Evolutionary conservation across 208 protist species (phyloP).

Genomic region (Tritrichomonas foetus): DNA sequence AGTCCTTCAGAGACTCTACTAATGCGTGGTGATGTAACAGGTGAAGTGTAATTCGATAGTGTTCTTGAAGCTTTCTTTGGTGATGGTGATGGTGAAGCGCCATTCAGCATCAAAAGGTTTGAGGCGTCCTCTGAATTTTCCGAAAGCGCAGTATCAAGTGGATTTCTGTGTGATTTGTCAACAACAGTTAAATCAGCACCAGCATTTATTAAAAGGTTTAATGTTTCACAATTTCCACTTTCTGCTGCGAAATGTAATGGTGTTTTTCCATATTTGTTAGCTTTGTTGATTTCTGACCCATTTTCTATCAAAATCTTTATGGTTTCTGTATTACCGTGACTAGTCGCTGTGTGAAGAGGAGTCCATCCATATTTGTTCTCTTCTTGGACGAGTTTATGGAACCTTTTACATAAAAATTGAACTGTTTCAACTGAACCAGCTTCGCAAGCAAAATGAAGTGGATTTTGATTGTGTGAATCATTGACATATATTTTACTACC

Average conservation of each 20-base stretch:
- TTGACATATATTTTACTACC: neutral
- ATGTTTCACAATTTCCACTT: neutral
- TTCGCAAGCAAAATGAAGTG: too few species aligned
- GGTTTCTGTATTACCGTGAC: neutral
- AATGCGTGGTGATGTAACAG: too few species aligned
- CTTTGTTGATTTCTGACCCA: neutral
- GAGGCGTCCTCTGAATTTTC: too few species aligned
- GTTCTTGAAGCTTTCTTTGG: too few species aligned
- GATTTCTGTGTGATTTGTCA: neutral
- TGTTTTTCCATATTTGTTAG: neutral
- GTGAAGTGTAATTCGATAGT: too few species aligned
- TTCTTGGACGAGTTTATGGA: too few species aligned
- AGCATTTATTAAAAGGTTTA: neutral
- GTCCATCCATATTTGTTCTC: neutral
- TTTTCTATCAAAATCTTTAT: neutral
- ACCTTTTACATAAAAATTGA: too few species aligned
- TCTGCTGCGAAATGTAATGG: neutral
- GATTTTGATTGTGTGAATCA: neutral
- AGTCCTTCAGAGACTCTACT: too few species aligned
- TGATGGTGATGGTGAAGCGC: too few species aligned
- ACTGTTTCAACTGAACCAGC: too few species aligned
- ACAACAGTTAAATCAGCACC: neutral
- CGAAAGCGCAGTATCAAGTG: too few species aligned
- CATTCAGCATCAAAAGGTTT: too few species aligned
- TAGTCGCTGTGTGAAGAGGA: neutral